phyloP scores from a whole-genome alignment of 768 basidiomycete species.

The Mycena galopus region DNA sequence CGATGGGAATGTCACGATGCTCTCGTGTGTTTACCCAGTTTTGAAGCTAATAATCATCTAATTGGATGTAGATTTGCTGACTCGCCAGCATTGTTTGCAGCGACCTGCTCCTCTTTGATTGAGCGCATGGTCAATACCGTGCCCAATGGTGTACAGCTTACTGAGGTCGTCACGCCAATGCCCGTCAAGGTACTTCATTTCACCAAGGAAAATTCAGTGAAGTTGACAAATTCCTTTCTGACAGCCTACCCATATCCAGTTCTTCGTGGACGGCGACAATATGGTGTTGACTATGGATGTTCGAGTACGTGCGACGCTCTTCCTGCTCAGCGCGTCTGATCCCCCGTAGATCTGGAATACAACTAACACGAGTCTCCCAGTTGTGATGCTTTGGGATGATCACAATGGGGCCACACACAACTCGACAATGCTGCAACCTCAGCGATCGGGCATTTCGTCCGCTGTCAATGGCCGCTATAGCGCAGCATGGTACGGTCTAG shows the following conservation, averaged over 20 bases:
- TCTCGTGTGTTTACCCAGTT: neutral
- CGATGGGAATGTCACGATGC: neutral
- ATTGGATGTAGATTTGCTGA: neutral
- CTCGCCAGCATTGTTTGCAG: neutral
- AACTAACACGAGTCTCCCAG: neutral
- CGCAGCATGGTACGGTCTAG: conserved; percentile 6
- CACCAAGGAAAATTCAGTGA: neutral
- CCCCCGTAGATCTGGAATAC: neutral
- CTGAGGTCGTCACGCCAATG: neutral
- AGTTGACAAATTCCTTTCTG: neutral
- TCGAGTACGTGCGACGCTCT: neutral
- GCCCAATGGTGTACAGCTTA: too few species aligned
- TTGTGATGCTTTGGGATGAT: conserved; percentile 5
- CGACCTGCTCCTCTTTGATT: neutral
- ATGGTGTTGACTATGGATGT: neutral
- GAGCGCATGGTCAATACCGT: neutral
- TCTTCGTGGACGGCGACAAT: neutral
- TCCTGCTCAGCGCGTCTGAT: neutral
- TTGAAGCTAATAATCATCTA: neutral
- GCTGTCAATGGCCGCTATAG: neutral
- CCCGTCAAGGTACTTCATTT: neutral
- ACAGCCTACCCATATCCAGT: neutral
- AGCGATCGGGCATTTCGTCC: neutral
- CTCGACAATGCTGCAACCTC: neutral
- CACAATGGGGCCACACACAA: neutral